Evolutionary conservation across 129 eudicot genomes (phyloP).

Genomic region (Chrysanthemum makinoi): DNA sequence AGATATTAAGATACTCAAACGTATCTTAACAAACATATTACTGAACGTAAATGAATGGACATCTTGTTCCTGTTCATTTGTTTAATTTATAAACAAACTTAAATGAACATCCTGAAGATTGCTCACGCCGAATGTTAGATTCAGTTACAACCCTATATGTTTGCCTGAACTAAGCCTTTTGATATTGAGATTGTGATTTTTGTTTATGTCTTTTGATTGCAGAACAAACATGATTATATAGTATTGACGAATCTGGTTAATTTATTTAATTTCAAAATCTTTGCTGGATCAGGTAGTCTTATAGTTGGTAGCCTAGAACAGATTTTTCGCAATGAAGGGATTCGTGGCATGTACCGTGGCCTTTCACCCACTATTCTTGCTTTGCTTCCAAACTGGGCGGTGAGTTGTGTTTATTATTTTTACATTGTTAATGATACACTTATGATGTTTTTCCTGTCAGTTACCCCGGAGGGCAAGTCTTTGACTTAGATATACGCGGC

Average conservation of each 20-base stretch:
- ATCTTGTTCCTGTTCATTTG: too few relatives aligned
- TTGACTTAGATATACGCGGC: too few relatives aligned
- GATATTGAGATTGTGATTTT: not conserved
- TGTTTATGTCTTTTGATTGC: not conserved
- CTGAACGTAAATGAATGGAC: too few relatives aligned
- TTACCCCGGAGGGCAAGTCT: too few relatives aligned
- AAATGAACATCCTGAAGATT: too few relatives aligned
- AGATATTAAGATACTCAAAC: too few relatives aligned
- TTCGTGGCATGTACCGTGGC: constrained; percentile 97
- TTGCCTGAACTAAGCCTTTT: not conserved
- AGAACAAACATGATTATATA: not conserved
- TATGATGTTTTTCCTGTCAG: too few relatives aligned
- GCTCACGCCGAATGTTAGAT: too few relatives aligned
- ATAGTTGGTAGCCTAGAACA: constrained; percentile 86
- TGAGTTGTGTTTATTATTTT: constrained; percentile 41
- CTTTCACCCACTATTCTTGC: constrained; percentile 94
- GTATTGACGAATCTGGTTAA: not conserved
- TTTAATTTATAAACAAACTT: too few relatives aligned
- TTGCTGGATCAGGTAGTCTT: constrained; percentile 61
- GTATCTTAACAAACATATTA: too few relatives aligned
- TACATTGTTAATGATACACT: not conserved
- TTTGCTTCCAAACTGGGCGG: constrained; percentile 98
- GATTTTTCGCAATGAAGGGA: constrained; percentile 74
- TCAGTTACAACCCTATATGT: not conserved
- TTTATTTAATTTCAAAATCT: not conserved